Percentiles rank a stretch among this genome's conserved stretches.
Conservation (phyloP, 805 yeast species). For the Ogataea degrootiae region DNA sequence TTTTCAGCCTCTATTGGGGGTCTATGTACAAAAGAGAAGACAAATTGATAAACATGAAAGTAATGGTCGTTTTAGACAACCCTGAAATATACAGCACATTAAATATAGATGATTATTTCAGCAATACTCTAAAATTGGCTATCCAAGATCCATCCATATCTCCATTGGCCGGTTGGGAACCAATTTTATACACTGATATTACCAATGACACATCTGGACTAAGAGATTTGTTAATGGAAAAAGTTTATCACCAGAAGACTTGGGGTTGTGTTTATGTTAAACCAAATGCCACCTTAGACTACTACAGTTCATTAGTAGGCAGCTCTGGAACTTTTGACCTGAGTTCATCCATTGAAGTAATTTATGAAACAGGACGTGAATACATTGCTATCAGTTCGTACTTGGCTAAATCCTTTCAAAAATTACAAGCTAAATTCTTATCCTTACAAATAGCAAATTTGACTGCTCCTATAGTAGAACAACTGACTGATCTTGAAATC, state of each 20-base stretch:
- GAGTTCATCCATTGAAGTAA: constrained; percentile 31
- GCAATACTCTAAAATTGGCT: constrained; percentile 21
- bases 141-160: constrained; percentile 14
- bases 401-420: constrained; percentile 35
- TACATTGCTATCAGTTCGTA: constrained; percentile 39
- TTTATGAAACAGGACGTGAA: constrained; percentile 63
- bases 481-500: constrained; percentile 2
- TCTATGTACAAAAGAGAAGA: constrained; percentile 28
- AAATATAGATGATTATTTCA: constrained; percentile 28
- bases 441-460: constrained; percentile 8
- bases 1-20: constrained; percentile 42
- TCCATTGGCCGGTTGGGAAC: constrained; percentile 14
- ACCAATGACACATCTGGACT: constrained; percentile 26
- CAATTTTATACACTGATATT: constrained; percentile 26
- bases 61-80: constrained; percentile 30
- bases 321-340: constrained; percentile 21
- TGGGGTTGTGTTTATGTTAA: constrained; percentile 55
- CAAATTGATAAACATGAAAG: constrained; percentile 27
- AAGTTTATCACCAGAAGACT: constrained; percentile 48
- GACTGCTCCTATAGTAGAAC: constrained; percentile 4
- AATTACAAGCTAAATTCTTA: constrained; percentile 30
- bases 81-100: constrained; percentile 1
- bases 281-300: constrained; percentile 44
- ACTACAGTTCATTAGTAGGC: constrained; percentile 31
- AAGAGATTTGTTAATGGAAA: constrained; percentile 34